These are phyloP conservation scores for Emydomyces testavorans DNA, from an alignment of 2,329 filamentous ascomycete species.

Conservation along the genomic window DNA sequence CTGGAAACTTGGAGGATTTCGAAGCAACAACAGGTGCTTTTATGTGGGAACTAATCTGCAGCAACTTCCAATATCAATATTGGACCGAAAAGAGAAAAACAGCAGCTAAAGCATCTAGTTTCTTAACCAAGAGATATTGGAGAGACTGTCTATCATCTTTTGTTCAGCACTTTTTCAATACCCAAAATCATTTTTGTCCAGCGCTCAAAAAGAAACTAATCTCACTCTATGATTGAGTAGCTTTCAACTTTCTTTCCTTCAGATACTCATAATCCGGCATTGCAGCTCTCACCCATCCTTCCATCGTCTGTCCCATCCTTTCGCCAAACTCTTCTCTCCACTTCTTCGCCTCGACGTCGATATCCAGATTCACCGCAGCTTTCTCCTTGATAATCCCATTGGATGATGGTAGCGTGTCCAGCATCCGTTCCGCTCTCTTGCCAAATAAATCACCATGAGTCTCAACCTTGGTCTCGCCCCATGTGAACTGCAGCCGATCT, in stretches of 20 bases:
- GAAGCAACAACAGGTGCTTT: no score
- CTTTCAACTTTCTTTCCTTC: slow-evolving; percentile 16
- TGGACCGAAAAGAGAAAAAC: no score
- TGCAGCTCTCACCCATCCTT: slow-evolving; percentile 22
- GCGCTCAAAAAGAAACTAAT: no score
- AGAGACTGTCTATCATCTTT: no score
- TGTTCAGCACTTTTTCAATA: no score
- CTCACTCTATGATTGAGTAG: background rate
- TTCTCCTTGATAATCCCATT: slow-evolving; percentile 27
- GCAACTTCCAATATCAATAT: no score
- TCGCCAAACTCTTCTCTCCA: slow-evolving; percentile 32
- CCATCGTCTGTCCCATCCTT: slow-evolving; percentile 19
- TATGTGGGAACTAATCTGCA: no score
- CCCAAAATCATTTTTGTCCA: no score
- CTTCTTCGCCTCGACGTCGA: slow-evolving; percentile 25
- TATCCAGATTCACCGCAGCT: slow-evolving; percentile 24
- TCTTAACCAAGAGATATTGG: no score
- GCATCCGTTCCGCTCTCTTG: slow-evolving; percentile 14
- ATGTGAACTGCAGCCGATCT: slow-evolving; percentile 24
- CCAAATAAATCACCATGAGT: background rate
- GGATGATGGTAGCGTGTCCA: slow-evolving; percentile 25
- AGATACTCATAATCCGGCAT: slow-evolving; percentile 35
- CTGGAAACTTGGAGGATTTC: no score
- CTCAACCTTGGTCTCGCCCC: slow-evolving; percentile 17
- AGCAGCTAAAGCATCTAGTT: no score